These are phyloP conservation scores for Diacronema lutheri DNA, from an alignment of 78 protist species.

Conservation along the genomic window DNA sequence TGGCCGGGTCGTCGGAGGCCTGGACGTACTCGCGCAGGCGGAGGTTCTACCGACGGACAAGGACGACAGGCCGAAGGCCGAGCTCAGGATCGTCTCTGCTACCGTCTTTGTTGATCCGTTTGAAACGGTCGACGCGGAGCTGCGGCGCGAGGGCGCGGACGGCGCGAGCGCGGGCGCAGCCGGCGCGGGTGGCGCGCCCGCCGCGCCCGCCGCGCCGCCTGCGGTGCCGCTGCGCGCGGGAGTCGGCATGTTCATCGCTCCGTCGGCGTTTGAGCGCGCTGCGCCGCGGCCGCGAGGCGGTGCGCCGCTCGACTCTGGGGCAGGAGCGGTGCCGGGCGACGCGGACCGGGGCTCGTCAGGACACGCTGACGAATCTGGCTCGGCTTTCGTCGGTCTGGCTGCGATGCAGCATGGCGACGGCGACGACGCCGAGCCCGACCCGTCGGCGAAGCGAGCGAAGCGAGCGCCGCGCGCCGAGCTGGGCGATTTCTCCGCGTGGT, in stretches of 20 bases:
- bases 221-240: not conserved
- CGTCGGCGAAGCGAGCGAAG: not conserved
- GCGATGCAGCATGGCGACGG: too few relatives aligned
- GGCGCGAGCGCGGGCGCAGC: not conserved
- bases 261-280: not conserved
- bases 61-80: not conserved
- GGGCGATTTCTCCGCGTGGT: not conserved
- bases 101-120: slow-evolving; percentile 3
- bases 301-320: not conserved
- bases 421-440: not conserved
- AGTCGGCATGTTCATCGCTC: not conserved
- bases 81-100: not conserved
- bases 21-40: not conserved
- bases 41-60: slow-evolving; percentile 3
- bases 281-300: not conserved
- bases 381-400: too few relatives aligned
- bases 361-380: too few relatives aligned
- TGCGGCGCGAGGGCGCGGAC: not conserved
- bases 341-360: too few relatives aligned
- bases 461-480: not conserved
- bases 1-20: slow-evolving; percentile 44
- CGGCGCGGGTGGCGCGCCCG: not conserved
- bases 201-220: not conserved
- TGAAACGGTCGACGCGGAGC: not conserved
- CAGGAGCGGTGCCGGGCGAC: too few relatives aligned